These are phyloP conservation scores for Backusella luteola DNA, from an alignment of 192 early-diverging fungal genomes.

Conservation along the genomic window DNA sequence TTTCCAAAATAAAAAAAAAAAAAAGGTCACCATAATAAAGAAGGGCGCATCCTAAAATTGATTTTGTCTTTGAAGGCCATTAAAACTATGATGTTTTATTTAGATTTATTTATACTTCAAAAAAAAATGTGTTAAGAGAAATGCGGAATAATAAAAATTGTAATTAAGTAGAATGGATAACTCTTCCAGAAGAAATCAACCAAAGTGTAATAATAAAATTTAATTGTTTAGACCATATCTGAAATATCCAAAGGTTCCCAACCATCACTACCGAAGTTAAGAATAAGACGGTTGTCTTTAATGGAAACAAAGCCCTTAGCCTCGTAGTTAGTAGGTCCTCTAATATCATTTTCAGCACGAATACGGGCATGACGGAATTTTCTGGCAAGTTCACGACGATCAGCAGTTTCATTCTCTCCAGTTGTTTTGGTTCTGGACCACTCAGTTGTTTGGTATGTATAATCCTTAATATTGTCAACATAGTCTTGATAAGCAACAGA, in stretches of 20 bases:
- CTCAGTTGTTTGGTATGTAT: neutral
- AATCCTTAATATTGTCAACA: conserved; percentile 4
- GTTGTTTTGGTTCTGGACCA: conserved; percentile 11
- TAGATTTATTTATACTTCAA: neutral
- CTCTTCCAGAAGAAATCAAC: conserved; percentile 12
- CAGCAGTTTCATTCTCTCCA: neutral
- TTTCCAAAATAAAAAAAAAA: neutral
- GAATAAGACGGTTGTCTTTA: conserved; percentile 6
- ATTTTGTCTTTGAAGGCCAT: too few relatives aligned
- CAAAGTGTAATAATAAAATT: neutral
- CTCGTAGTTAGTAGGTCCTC: conserved; percentile 21
- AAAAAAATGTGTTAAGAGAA: neutral
- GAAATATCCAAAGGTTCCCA: conserved; percentile 17
- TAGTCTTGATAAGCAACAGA: conserved; percentile 14
- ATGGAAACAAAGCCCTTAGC: conserved; percentile 4
- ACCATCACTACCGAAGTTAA: conserved; percentile 10
- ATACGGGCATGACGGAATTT: conserved; percentile 24
- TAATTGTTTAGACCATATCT: neutral
- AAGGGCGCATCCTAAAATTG: too few relatives aligned
- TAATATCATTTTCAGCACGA: conserved; percentile 12
- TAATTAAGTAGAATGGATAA: neutral
- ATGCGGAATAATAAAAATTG: neutral
- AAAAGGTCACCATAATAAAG: too few relatives aligned
- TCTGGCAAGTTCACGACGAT: conserved; percentile 11
- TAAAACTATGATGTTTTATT: neutral